Evolutionary conservation across 441 rosid genomes (phyloP), one percentile per base, ranked within the genome.

Genomic region (Eugenia klotzschiana): DNA sequence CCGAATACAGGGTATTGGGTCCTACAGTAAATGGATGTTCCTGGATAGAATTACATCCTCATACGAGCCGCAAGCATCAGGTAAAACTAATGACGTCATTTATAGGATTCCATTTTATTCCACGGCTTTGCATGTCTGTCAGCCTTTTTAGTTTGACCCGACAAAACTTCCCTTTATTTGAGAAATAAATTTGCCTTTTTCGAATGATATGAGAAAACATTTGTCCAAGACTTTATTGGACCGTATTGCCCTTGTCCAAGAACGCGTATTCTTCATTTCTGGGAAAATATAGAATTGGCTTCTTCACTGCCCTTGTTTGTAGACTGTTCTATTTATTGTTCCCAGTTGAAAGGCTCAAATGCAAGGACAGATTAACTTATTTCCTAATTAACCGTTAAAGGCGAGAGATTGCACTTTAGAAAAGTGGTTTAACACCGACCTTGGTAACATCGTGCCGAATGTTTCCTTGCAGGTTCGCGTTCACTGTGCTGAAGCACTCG

Each of bases 1-100:
- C 98, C 15, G 92, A 96, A 90, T 94, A 93, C 89, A 91, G 96
- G 85, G 94, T 91, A 18, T 87, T 94, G 64, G 99, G 99, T 85
- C 99, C 98, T 82, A 91, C 80, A 84, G 89, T 96, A 85, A 96
- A 96, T 84, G 94, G 93, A 58, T 92, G 92, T 82, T 87, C 92
- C 8, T 93, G 93, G 94, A 82, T 92, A 57, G 97, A 93, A 87
- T 86, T 92, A 84, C 83, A 84, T 51, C 96, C 96, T 56, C 84
- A 86, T 80, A 91, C 96, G 77, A 87, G 92, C 89, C 86, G 92
- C 86, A 93, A 93, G 80, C 94, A 93, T 89, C 96, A 93, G 94
- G 96, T 93, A 86, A 53, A 33, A 20, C 46, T 64, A 64, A 33
- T 20, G 46, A 18, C 15, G 22, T 64, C 22, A 15, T 33, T 5